phyloP scores from a whole-genome alignment of 2,329 filamentous ascomycete species.

The Microsporum audouinii region DNA sequence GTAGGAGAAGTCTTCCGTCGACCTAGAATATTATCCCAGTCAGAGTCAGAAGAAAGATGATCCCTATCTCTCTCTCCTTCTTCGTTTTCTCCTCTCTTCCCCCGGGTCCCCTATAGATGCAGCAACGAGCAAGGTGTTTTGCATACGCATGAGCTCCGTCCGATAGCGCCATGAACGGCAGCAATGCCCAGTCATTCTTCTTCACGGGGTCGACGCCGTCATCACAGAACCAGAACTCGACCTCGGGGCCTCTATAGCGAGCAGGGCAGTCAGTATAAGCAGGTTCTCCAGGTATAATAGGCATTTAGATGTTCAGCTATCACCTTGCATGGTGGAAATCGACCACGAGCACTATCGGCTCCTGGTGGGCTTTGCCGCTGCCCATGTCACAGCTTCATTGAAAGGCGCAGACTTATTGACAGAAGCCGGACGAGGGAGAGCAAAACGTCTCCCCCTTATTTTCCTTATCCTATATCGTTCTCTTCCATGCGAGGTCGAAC shows the following conservation, averaged over 20 bases:
- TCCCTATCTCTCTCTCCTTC: neutral
- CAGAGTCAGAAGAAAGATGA: neutral
- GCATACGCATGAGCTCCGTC: conserved; percentile 87
- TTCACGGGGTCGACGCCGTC: conserved; percentile 65
- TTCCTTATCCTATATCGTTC: neutral
- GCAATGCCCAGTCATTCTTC: conserved; percentile 78
- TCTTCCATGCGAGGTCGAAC: neutral
- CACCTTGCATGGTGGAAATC: conserved; percentile 67
- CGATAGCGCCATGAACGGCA: conserved; percentile 94
- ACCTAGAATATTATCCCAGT: conserved; percentile 37
- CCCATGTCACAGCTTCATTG: conserved; percentile 10
- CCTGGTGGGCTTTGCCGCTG: conserved; percentile 23
- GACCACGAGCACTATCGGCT: conserved; percentile 64
- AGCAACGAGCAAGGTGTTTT: neutral
- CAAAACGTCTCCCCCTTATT: neutral
- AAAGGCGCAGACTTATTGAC: neutral
- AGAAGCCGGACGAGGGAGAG: neutral
- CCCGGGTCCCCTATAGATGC: neutral
- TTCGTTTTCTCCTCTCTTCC: neutral
- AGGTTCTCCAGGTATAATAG: too few relatives aligned
- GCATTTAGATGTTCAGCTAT: neutral
- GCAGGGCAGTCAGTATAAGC: neutral
- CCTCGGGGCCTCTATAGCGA: conserved; percentile 62
- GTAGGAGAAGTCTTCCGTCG: conserved; percentile 94
- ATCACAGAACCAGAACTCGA: conserved; percentile 80